Evolutionary conservation across 805 yeast genomes (phyloP), one percentile per base, ranked within the genome.

Genomic region (Suhomyces prunicola): DNA sequence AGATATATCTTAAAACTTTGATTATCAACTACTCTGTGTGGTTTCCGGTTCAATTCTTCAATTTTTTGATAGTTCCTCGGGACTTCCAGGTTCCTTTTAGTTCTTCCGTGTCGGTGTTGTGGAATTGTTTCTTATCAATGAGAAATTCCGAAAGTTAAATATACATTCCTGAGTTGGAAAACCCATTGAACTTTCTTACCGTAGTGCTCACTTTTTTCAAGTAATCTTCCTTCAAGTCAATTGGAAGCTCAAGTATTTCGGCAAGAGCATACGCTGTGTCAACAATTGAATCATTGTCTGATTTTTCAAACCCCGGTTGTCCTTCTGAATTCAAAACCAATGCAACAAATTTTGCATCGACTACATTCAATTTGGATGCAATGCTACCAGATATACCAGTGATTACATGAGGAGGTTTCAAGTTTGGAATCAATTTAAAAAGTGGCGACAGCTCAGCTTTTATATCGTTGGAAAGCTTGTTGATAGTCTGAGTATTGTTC

Each of bases 111-210:
- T 93, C 96, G 27, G 96, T 93, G 17, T 72, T 93, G 36, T 93
- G 99, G 98, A 93, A 94, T 66, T 91, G 97, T 50, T 92, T 88
- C 72, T 73, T 93, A 48, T 90, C 96, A 0, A 83, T 89, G 80
- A 77, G 88, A 62, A 90, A 90, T 55, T 69, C 76, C 6, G 60
- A 50, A 9, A 55, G 57, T 46, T 60, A 50, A 26, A 64, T 53
- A 48, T 65, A 66, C 68, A 66, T 62, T 3, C 70, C 69, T 1
- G 69, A 63, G 29, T 63, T 65, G 39, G 62, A 62, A 39, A 57
- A 50, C 17, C 66, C 60, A 51, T 63, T 65, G 55, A 63, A 53
- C 57, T 59, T 60, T 35, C 69, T 53, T 49, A 65, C 67, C 5
- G 53, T 51, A 17, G 46, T 47, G 48, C 69, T 65, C 41, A 66